Base-by-base conservation (phyloP, 2,329 filamentous ascomycete genomes). In the Fusarium sp. region DNA sequence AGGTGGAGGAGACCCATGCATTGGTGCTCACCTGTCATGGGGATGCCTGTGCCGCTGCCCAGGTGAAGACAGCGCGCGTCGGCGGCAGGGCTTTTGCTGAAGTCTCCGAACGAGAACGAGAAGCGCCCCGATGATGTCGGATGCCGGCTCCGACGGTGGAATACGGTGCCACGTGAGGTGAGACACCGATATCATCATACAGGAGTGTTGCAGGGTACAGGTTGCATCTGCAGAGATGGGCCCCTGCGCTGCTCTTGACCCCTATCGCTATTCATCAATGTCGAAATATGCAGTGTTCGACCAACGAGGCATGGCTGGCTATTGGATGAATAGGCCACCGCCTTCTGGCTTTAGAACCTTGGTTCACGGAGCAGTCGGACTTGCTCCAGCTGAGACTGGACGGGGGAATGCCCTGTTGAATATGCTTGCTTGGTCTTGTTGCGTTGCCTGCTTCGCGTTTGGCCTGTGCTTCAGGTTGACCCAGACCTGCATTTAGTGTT, bases 241-340 rank as follows among this genome's bases (percentile, higher is more conserved):
- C 60, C 60, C 33, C 57, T 62, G 58, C 57, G 52, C 45, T n/a
- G 33, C 32, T 60, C 52, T 58, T 66, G 47, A 47, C 67, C 66
- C 66, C 63, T 65, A 54, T 56, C 54, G 37, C 58, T 61, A 56
- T 50, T 52, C 50, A 57, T 62, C 67, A 54, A 61, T 63, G 57
- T 54, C 64, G 66, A 64, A 74, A 72, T 66, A 71, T 77, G 75
- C 69, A 73, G 67, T 35, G 37, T 70, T 69, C n/a, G 45, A 71
- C 72, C 50, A 76, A 75, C 56, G 50, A 47, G 65, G 65, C 56
- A 73, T 68, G 45, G 68, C 65, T 62, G 25, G 45, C 54, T 66
- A 63, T 68, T 68, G 38, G 37, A 73, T 59, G 38, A 58, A 59
- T 45, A 61, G 59, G 37, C 33, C 72, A 65, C 27, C 62, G 71